Percentiles rank a stretch among this genome's conserved stretches.
Conservation (phyloP, 2,329 filamentous ascomycete species). For the Zasmidium citrigriseum region DNA sequence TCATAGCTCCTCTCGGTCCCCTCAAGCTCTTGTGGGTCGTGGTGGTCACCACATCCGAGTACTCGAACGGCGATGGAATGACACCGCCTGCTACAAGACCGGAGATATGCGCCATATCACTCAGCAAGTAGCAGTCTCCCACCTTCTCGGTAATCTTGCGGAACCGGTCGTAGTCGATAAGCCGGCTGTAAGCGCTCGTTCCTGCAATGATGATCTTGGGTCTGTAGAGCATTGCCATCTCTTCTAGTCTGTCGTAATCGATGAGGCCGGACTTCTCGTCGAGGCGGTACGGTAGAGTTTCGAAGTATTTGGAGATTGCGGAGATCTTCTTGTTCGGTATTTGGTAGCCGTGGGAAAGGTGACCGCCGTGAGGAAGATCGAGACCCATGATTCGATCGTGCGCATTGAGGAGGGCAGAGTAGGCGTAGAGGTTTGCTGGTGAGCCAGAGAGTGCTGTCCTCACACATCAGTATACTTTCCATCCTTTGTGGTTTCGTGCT, state of each 20-base stretch:
- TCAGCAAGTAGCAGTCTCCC: constrained; percentile 80
- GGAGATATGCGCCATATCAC: constrained; percentile 97
- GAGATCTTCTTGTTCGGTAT: constrained; percentile 96
- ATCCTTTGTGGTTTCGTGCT: background rate
- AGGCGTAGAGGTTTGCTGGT: constrained; percentile 96
- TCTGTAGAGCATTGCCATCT: constrained; percentile 83
- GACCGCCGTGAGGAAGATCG: constrained; percentile 90
- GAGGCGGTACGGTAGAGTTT: constrained; percentile 92
- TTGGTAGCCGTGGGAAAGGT: constrained; percentile 97
- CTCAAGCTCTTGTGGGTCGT: constrained; percentile 97
- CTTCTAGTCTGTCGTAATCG: constrained; percentile 89
- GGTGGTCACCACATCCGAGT: constrained; percentile 93
- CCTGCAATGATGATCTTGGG: constrained; percentile 95
- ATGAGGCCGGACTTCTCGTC: constrained; percentile 90
- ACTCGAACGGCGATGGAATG: constrained; percentile 83
- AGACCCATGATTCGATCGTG: constrained; percentile 97
- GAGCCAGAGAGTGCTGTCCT: constrained; percentile 58
- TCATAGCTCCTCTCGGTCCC: constrained; percentile 93
- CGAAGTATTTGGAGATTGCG: constrained; percentile 98
- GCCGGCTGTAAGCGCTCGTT: constrained; percentile 90
- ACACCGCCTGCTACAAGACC: constrained; percentile 91
- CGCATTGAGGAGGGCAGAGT: constrained; percentile 93
- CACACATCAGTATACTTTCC: constrained; percentile 1
- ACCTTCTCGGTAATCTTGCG: constrained; percentile 87
- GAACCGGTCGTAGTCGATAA: constrained; percentile 94